These are phyloP conservation scores for Carex cristatella DNA, from an alignment of 176 grass and related monocot genomes.

Conservation along the genomic window DNA sequence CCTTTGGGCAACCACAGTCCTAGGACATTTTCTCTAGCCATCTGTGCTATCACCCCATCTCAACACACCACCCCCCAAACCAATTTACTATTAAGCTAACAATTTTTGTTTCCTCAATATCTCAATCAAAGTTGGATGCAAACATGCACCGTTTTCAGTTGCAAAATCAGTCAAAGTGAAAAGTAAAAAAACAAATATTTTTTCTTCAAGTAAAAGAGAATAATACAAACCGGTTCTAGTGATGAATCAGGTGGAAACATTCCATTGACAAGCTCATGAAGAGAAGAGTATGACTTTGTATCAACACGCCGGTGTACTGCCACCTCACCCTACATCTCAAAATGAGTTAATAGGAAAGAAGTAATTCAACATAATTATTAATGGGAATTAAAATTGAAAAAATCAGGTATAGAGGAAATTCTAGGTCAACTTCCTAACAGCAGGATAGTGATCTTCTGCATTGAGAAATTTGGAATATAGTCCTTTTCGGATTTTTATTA, in stretches of 20 bases:
- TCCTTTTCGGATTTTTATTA: neutral
- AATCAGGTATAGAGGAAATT: neutral
- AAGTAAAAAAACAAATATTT: neutral
- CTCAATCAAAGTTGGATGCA: neutral
- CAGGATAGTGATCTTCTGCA: too few relatives aligned
- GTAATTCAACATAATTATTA: neutral
- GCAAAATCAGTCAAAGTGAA: neutral
- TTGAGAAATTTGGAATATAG: too few relatives aligned
- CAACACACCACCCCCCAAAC: neutral
- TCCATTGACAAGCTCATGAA: conserved; percentile 83
- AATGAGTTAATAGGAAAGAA: neutral
- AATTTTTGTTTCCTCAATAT: neutral
- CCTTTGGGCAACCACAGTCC: too few relatives aligned
- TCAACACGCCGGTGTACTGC: conserved; percentile 77
- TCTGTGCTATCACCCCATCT: too few relatives aligned
- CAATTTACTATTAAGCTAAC: neutral
- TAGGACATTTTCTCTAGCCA: too few relatives aligned
- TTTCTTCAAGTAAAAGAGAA: neutral
- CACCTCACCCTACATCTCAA: conserved; percentile 65
- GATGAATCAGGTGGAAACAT: conserved; percentile 84
- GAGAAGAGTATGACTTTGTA: conserved; percentile 79
- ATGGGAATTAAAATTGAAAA: neutral
- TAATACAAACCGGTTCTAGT: conserved; percentile 50
- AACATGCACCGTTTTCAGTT: neutral
- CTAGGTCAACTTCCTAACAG: conserved; percentile 3